phyloP scores from a whole-genome alignment of 495 filamentous ascomycete genomes.

The Elaphomyces granulatus region DNA sequence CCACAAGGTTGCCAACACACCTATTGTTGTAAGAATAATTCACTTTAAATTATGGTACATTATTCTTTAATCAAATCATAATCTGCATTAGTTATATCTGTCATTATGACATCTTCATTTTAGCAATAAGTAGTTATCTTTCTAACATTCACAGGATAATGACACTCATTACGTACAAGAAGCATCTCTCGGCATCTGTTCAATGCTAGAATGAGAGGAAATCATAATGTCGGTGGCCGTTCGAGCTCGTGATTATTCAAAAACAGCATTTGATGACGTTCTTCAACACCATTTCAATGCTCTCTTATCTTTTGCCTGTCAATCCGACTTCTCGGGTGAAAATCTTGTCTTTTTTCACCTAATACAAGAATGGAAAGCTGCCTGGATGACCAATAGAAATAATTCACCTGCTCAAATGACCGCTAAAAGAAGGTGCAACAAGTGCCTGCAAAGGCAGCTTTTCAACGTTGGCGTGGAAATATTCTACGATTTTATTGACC shows the following conservation, averaged over 20 bases:
- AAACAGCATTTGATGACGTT: conserved; percentile 37
- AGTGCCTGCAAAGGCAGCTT: conserved; percentile 13
- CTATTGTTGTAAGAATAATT: no score
- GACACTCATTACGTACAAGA: no score
- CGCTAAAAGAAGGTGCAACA: background rate
- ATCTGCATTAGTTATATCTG: no score
- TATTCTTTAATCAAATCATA: no score
- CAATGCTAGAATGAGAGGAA: no score
- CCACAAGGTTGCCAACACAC: no score
- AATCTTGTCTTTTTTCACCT: conserved; percentile 43
- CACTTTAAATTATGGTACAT: no score
- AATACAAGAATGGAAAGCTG: conserved; percentile 34
- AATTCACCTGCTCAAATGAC: background rate
- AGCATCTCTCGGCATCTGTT: no score
- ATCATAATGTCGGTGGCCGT: no score
- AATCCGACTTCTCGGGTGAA: conserved; percentile 42
- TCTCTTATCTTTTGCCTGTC: conserved; percentile 38
- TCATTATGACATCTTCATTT: no score
- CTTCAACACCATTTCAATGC: conserved; percentile 30
- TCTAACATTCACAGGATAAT: no score
- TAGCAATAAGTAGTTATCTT: no score
- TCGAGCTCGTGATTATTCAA: conserved; percentile 25
- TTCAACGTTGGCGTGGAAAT: conserved; percentile 36
- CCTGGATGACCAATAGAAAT: conserved; percentile 9
- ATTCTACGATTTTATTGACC: conserved; percentile 33